A percentile compares a stretch with the other conserved stretches of the same genome.
phyloP scores from a whole-genome alignment of 495 filamentous ascomycete genomes.

The Neurospora sp. region DNA sequence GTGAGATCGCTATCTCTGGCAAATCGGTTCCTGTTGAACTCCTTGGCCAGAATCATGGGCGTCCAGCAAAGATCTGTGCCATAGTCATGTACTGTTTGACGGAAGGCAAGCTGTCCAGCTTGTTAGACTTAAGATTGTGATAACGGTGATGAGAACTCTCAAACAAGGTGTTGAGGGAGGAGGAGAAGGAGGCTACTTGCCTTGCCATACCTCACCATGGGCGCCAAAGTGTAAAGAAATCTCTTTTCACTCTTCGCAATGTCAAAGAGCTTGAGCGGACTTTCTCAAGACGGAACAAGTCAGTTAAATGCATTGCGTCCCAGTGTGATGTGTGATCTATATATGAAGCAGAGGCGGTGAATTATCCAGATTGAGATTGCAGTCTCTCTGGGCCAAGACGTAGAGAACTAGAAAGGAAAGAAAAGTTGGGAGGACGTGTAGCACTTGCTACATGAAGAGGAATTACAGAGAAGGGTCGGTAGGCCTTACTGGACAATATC shows the following conservation, averaged over 20 bases:
- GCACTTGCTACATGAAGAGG: slow-evolving; percentile 1
- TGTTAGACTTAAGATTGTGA: neutral
- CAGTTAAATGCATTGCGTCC: slow-evolving; percentile 5
- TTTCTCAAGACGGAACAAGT: slow-evolving; percentile 13
- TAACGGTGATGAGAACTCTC: neutral
- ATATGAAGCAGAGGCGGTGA: neutral
- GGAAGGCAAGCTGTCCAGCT: slow-evolving; percentile 44
- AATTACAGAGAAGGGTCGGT: neutral
- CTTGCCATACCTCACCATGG: slow-evolving; percentile 62
- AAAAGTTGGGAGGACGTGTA: neutral
- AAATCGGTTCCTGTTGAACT: slow-evolving; percentile 49
- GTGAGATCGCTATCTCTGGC: slow-evolving; percentile 48
- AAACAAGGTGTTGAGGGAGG: neutral
- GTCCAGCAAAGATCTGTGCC: slow-evolving; percentile 56
- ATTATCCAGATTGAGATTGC: neutral
- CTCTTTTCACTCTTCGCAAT: slow-evolving; percentile 39
- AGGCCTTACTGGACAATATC: slow-evolving; percentile 18
- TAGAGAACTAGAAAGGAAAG: neutral
- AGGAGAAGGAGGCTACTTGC: slow-evolving; percentile 10
- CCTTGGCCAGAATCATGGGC: slow-evolving; percentile 63
- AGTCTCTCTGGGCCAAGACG: neutral
- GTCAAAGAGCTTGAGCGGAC: slow-evolving; percentile 50
- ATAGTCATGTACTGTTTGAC: slow-evolving; percentile 48
- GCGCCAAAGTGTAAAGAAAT: slow-evolving; percentile 48
- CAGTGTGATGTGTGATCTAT: neutral